Evolutionary conservation across 139 green algal species (phyloP), one percentile per base, ranked within the genome.

Genomic region (Micromonas pusilla): DNA sequence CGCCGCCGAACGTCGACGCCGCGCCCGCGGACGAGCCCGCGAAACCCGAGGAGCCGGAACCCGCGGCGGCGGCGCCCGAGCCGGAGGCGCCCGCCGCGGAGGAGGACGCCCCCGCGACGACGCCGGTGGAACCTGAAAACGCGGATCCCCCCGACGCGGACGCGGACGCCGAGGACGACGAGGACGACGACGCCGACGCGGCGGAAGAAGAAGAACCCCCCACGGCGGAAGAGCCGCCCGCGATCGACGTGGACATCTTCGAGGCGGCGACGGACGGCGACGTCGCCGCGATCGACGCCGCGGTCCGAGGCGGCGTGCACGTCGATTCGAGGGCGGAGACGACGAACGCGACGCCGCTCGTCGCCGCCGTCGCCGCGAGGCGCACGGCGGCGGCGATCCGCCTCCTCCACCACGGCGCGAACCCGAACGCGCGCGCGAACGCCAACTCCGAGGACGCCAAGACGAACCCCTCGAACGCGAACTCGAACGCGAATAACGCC

Each of bases 401-500:
- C 45, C 45, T 57, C 9, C 16, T 57, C 9, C 9, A 57, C 45
- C 45, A 16, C 45, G 45, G 45, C 45, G 45, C 45, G 9, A 16
- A 57, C 16, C 45, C 45, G 9, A 57, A 57, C 45, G 45, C 45
- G n/a, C n/a, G n/a, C n/a, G n/a, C n/a, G n/a, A n/a, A n/a, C n/a
- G n/a, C n/a, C n/a, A n/a, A n/a, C n/a, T n/a, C n/a, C n/a, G n/a
- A n/a, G n/a, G n/a, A n/a, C 45, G 16, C 9, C 9, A 57, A 57
- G 45, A 57, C 45, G 45, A 57, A 57, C n/a, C n/a, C n/a, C 52
- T 62, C 52, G 52, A 62, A 62, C 52, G n/a, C n/a, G n/a, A n/a
- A n/a, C n/a, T n/a, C n/a, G n/a, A n/a, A n/a, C n/a, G n/a, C n/a
- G n/a, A n/a, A 62, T 62, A 62, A 62, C 19, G 52, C 52, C 52